A percentile compares a stretch with the other conserved stretches of the same genome.
Evolutionary conservation across 2,329 filamentous ascomycete species (phyloP).

Genomic region (Sporothrix phasma): DNA sequence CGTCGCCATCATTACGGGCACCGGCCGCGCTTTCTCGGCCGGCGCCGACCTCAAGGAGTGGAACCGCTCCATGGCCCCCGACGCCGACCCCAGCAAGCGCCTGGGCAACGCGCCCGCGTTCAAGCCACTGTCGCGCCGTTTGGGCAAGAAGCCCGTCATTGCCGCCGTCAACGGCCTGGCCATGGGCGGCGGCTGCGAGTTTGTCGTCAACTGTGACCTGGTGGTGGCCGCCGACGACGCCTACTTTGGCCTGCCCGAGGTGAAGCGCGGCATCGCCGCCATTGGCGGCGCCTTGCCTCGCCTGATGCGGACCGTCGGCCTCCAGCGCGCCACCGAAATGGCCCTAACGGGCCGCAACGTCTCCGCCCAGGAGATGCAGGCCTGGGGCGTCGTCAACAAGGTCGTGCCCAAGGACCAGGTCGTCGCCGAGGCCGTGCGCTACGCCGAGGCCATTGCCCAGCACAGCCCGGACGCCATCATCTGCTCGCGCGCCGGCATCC

Average conservation of each 20-base stretch:
- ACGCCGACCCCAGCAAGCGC: slow-evolving; percentile 20
- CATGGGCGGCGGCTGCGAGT: slow-evolving; percentile 52
- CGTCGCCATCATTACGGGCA: slow-evolving; percentile 41
- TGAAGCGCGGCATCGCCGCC: slow-evolving; percentile 59
- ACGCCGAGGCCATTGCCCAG: slow-evolving; percentile 50
- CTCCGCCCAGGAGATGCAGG: slow-evolving; percentile 45
- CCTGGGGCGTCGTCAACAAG: slow-evolving; percentile 60
- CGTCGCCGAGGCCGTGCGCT: slow-evolving; percentile 47
- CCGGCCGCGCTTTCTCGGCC: slow-evolving; percentile 44
- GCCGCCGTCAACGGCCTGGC: slow-evolving; percentile 54
- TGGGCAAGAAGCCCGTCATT: slow-evolving; percentile 52
- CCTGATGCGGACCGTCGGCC: slow-evolving; percentile 54
- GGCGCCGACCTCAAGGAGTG: slow-evolving; percentile 46
- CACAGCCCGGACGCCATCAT: slow-evolving; percentile 70
- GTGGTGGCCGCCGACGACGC: slow-evolving; percentile 44
- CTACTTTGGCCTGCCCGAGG: slow-evolving; percentile 54
- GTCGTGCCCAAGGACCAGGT: slow-evolving; percentile 43
- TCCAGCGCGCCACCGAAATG: slow-evolving; percentile 61
- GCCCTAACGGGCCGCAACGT: slow-evolving; percentile 56
- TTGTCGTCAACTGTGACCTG: slow-evolving; percentile 51
- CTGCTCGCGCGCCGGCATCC: slow-evolving; percentile 58
- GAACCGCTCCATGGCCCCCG: slow-evolving; percentile 23
- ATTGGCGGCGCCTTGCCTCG: slow-evolving; percentile 61
- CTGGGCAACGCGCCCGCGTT: slow-evolving; percentile 24
- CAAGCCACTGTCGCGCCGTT: slow-evolving; percentile 35